Evolutionary conservation across 768 basidiomycete species (phyloP), one percentile per base, ranked within the genome.

Genomic region (Tremella yokohamensis): DNA sequence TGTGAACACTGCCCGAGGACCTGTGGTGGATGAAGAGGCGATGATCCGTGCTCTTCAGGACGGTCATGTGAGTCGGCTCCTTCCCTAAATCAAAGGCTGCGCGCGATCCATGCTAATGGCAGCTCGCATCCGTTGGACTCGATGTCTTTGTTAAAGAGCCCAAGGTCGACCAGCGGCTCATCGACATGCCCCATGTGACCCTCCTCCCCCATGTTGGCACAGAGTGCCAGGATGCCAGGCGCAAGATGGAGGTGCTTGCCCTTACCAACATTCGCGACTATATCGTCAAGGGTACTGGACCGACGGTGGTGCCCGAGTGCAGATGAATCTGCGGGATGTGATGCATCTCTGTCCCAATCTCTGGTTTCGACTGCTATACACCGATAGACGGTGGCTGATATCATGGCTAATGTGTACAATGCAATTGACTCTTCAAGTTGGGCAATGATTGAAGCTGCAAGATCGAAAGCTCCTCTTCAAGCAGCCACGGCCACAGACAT

Each of bases 141-240:
- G 89, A 93, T 64, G 90, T 92, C 19, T 90, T 66, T 77, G 88
- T 89, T 8, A 81, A 91, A 75, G 90, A 93, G 72, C 90, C 91
- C 0, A 75, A 83, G 53, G 84, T 93, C 42, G 87, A 92, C 69
- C 85, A 87, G 1, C 83, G 85, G 8, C 78, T 94, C 24, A 81
- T 93, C 55, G 82, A 84, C 19, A 87, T 89, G 76, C 84, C 86
- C 2, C 84, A 89, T 63, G 85, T 89, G 57, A 86, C 86, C 19
- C 80, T 96, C 8, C 81, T 96, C 16, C 92, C 92, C 0, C 92
- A 94, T 73, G 86, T 93, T 84, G 92, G 92, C 3, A 70, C 68
- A 19, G 63, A 68, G 55, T 64, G 59, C 18, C 58, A 53, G 24
- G 63, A 64, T 19, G 54, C 63, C 8, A 20, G 63, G 15, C 39